Percentiles rank a stretch among this genome's conserved stretches.
phyloP scores from a whole-genome alignment of 2,329 filamentous ascomycete species.

The Pseudogymnoascus sp. region DNA sequence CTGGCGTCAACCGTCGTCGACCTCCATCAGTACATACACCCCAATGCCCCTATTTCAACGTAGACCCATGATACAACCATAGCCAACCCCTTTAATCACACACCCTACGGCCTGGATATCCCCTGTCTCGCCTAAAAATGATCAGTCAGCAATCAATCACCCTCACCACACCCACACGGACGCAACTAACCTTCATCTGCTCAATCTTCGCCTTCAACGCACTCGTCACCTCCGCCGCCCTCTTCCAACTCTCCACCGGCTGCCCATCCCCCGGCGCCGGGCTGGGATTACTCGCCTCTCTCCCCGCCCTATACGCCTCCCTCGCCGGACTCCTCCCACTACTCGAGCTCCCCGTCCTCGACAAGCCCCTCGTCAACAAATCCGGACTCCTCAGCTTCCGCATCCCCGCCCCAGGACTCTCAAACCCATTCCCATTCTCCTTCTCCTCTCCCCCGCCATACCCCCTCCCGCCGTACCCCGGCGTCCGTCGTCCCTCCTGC shows the following conservation, averaged over 20 bases:
- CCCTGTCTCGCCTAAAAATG: constrained; percentile 42
- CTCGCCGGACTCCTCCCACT: constrained; percentile 26
- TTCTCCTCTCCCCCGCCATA: constrained; percentile 65
- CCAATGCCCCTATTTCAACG: not conserved
- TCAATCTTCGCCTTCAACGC: constrained; percentile 96
- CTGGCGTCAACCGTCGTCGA: not conserved
- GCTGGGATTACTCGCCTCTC: constrained; percentile 24
- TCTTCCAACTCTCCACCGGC: constrained; percentile 87
- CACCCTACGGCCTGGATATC: constrained; percentile 36
- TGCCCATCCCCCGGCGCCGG: constrained; percentile 35
- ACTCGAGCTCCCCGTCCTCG: constrained; percentile 20
- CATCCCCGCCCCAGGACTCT: not conserved
- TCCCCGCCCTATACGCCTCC: constrained; percentile 22
- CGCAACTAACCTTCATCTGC: constrained; percentile 74
- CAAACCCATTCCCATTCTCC: constrained; percentile 61
- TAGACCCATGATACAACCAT: too few relatives aligned
- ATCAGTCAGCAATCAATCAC: constrained; percentile 11
- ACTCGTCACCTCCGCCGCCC: constrained; percentile 94
- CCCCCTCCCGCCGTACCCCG: constrained; percentile 27
- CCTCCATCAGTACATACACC: not conserved
- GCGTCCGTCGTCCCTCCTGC: constrained; percentile 15
- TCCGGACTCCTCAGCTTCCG: constrained; percentile 26
- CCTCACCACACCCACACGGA: not conserved
- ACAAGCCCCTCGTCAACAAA: constrained; percentile 9
- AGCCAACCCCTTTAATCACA: too few relatives aligned